A percentile compares a stretch with the other conserved stretches of the same genome.
These are phyloP conservation scores for Camptophora hylomeconis DNA, from an alignment of 2,329 filamentous ascomycete genomes.

Conservation along the genomic window DNA sequence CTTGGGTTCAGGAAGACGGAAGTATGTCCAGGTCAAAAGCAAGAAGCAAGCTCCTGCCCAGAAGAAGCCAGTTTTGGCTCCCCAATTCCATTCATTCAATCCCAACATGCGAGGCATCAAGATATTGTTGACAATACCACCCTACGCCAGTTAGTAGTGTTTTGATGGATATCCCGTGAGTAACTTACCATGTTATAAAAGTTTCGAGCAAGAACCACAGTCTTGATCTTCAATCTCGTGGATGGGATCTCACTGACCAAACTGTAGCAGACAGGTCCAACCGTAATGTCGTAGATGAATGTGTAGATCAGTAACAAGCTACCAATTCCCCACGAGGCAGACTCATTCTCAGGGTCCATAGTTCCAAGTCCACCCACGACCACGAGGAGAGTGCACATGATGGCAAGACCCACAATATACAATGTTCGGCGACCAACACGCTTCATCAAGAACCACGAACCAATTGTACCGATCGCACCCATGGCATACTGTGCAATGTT, in stretches of 20 bases:
- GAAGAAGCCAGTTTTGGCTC: slow-evolving; percentile 24
- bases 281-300: slow-evolving; percentile 40
- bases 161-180: background rate
- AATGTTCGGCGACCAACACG: slow-evolving; percentile 27
- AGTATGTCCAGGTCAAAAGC: slow-evolving; percentile 26
- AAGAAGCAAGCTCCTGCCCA: slow-evolving; percentile 24
- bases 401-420: slow-evolving; percentile 22
- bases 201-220: slow-evolving; percentile 38
- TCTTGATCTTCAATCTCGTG: slow-evolving; percentile 40
- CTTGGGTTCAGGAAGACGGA: slow-evolving; percentile 30
- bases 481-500: slow-evolving; percentile 53
- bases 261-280: slow-evolving; percentile 41
- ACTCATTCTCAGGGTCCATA: slow-evolving; percentile 7
- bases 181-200: slow-evolving; percentile 32
- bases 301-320: slow-evolving; percentile 40
- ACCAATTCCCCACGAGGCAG: slow-evolving; percentile 25
- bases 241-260: slow-evolving; percentile 41
- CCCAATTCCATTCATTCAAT: slow-evolving; percentile 24
- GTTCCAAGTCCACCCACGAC: slow-evolving; percentile 19
- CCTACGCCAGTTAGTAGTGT: background rate
- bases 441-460: slow-evolving; percentile 34
- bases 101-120: slow-evolving; percentile 19
- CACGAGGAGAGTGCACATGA: slow-evolving; percentile 19
- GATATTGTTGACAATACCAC: slow-evolving; percentile 29
- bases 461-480: slow-evolving; percentile 37